phyloP scores from a whole-genome alignment of 257 asterid genomes.

The Nicotiana obtusifolia region DNA sequence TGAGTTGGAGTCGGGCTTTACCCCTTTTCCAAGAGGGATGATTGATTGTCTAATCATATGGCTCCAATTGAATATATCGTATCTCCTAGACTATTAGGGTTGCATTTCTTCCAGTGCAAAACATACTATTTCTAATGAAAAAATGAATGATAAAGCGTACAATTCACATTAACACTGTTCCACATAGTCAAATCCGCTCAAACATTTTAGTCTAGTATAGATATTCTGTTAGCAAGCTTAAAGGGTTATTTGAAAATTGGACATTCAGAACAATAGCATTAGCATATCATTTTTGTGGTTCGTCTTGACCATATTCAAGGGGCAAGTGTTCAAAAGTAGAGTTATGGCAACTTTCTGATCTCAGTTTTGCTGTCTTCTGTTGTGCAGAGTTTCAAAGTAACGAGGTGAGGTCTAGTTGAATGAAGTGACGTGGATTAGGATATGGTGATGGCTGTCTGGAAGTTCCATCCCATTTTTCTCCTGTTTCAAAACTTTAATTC shows the following conservation, averaged over 20 bases:
- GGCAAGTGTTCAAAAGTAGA: neutral
- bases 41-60: neutral
- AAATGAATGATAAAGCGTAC: neutral
- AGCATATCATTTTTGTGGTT: neutral
- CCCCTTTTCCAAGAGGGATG: neutral
- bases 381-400: constrained; percentile 53
- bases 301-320: neutral
- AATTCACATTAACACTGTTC: neutral
- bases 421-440: neutral
- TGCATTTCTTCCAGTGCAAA: neutral
- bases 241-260: neutral
- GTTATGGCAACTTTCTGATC: neutral
- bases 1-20: neutral
- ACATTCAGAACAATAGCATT: neutral
- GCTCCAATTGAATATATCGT: neutral
- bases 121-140: neutral
- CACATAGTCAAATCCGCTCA: neutral
- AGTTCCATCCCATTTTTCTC: neutral
- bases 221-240: neutral
- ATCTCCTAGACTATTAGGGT: neutral
- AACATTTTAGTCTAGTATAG: neutral
- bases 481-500: neutral
- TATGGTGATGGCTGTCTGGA: neutral
- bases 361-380: neutral
- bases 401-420: constrained; percentile 25